Conservation (phyloP, 2,329 filamentous ascomycete species). For the Fusarium nanum region DNA sequence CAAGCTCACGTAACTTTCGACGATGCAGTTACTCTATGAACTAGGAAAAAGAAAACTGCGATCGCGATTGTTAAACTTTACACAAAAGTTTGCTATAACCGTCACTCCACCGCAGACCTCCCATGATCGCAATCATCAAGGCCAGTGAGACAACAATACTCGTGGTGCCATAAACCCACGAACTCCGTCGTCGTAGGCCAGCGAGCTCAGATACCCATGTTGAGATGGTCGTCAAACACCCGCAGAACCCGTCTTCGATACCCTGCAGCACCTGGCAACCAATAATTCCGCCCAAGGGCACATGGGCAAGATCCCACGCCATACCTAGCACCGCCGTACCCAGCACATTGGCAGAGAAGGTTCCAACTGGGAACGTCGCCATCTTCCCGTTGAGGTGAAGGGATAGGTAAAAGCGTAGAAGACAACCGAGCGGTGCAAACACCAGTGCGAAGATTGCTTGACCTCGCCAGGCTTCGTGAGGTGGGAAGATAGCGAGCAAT, state of each 20-base stretch:
- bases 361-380: slow-evolving; percentile 82
- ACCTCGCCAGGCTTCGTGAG: slow-evolving; percentile 80
- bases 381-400: slow-evolving; percentile 75
- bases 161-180: slow-evolving; percentile 74
- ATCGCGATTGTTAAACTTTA: slow-evolving; percentile 7
- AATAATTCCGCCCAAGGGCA: slow-evolving; percentile 63
- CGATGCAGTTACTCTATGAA: neutral
- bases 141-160: slow-evolving; percentile 71
- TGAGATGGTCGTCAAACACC: slow-evolving; percentile 73
- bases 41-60: neutral
- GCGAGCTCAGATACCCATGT: slow-evolving; percentile 74
- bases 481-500: slow-evolving; percentile 77
- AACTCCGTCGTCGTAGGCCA: slow-evolving; percentile 61
- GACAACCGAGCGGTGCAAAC: slow-evolving; percentile 84
- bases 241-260: slow-evolving; percentile 75
- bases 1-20: neutral
- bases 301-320: slow-evolving; percentile 82
- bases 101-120: slow-evolving; percentile 76
- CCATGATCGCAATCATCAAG: slow-evolving; percentile 77
- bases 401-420: slow-evolving; percentile 79
- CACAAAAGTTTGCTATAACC: slow-evolving; percentile 59
- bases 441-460: slow-evolving; percentile 79
- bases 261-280: slow-evolving; percentile 77
- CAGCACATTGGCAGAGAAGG: slow-evolving; percentile 82
- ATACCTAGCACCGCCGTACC: slow-evolving; percentile 81